These are phyloP conservation scores for Sporothrix brunneoviolacea DNA, from an alignment of 2,329 filamentous ascomycete genomes.

Conservation along the genomic window DNA sequence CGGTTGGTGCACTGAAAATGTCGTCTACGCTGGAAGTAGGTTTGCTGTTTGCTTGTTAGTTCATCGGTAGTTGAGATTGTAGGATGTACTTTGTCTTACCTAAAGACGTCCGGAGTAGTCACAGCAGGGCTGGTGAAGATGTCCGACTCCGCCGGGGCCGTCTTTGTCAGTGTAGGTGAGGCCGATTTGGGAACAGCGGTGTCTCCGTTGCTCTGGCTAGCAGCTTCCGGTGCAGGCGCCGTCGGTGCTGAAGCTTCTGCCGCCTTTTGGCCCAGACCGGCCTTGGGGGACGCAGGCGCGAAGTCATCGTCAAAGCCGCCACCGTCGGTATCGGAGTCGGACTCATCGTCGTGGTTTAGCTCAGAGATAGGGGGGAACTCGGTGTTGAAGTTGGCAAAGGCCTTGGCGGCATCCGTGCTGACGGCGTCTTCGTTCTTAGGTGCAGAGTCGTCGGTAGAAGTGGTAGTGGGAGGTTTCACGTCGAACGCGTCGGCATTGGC, in stretches of 20 bases:
- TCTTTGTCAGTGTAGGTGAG: constrained; percentile 3
- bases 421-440: constrained; percentile 29
- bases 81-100: no score
- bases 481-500: constrained; percentile 8
- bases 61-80: no score
- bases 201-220: not conserved
- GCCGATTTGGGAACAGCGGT: not conserved
- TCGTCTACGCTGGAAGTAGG: constrained; percentile 3
- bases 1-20: constrained; percentile 13
- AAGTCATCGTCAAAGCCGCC: constrained; percentile 88
- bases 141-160: not conserved
- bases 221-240: not conserved
- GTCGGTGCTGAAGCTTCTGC: not conserved
- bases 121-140: not conserved
- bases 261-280: constrained; percentile 21
- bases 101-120: not conserved
- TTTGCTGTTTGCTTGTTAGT: no score
- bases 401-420: constrained; percentile 34
- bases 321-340: constrained; percentile 64
- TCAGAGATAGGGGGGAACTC: constrained; percentile 96
- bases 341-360: constrained; percentile 75
- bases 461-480: constrained; percentile 2
- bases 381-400: constrained; percentile 51
- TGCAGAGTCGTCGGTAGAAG: not conserved
- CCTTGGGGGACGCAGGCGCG: constrained; percentile 58